Evolutionary conservation across 805 yeast genomes (phyloP).

Genomic region (Teunomyces aglyptinius): DNA sequence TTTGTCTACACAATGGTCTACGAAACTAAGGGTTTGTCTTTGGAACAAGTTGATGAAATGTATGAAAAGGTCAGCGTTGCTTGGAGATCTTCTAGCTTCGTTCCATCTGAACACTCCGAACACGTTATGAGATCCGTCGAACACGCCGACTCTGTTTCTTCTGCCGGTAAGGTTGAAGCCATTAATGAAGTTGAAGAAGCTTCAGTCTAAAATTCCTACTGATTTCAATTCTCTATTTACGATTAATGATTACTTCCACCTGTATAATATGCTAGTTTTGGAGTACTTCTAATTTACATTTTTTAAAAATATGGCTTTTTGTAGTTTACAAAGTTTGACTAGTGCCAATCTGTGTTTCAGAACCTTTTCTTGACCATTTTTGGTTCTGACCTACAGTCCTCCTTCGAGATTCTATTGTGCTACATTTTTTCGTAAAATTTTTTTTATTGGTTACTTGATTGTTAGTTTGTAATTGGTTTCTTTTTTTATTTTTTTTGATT

Average conservation of each 20-base stretch:
- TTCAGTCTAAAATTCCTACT: slow-evolving; percentile 17
- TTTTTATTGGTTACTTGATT: not conserved
- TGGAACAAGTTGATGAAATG: slow-evolving; percentile 43
- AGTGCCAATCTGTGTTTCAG: too few relatives aligned
- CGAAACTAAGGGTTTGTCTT: slow-evolving; percentile 42
- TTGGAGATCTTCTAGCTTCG: slow-evolving; percentile 31
- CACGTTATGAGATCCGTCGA: slow-evolving; percentile 34
- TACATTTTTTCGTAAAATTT: not conserved
- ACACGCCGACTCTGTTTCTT: slow-evolving; percentile 12
- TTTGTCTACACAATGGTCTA: slow-evolving; percentile 34
- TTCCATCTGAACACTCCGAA: slow-evolving; percentile 31
- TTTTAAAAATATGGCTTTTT: not conserved
- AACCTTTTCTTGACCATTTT: too few relatives aligned
- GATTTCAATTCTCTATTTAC: not conserved
- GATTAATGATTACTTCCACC: not conserved
- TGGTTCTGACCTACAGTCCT: too few relatives aligned
- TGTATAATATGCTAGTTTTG: not conserved
- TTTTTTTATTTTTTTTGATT: not conserved
- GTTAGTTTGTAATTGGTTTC: not conserved
- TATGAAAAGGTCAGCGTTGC: slow-evolving; percentile 32
- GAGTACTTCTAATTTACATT: not conserved
- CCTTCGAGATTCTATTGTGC: not conserved
- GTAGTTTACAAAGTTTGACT: not conserved
- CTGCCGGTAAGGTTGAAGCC: slow-evolving; percentile 23
- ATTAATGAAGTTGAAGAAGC: slow-evolving; percentile 28